phyloP scores from a whole-genome alignment of 2,329 filamentous ascomycete species.

The Verticillium dahliae region DNA sequence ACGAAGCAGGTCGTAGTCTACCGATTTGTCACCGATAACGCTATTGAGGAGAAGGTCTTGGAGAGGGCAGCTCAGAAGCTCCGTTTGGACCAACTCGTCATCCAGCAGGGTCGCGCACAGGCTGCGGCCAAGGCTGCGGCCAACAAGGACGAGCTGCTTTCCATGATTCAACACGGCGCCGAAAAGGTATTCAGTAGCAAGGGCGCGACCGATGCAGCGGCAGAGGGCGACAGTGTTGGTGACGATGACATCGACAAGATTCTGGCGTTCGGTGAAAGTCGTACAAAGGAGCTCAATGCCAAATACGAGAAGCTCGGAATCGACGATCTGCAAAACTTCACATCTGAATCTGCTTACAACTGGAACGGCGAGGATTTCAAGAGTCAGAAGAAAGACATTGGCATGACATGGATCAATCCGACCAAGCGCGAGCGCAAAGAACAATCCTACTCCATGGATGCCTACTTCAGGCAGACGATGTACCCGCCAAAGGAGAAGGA shows the following conservation, averaged over 20 bases:
- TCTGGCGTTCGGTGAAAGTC: slow-evolving; percentile 75
- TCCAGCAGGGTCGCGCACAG: slow-evolving; percentile 93
- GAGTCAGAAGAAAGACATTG: slow-evolving; percentile 84
- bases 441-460: slow-evolving; percentile 96
- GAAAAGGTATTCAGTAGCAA: slow-evolving; percentile 82
- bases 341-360: slow-evolving; percentile 93
- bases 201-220: slow-evolving; percentile 54
- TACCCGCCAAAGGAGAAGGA: slow-evolving; percentile 76
- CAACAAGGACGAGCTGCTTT: slow-evolving; percentile 91
- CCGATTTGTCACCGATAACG: slow-evolving; percentile 94
- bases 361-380: slow-evolving; percentile 99
- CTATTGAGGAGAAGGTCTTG: slow-evolving; percentile 96
- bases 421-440: slow-evolving; percentile 98
- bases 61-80: slow-evolving; percentile 96
- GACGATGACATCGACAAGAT: slow-evolving; percentile 91
- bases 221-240: slow-evolving; percentile 56
- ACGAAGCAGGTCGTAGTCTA: slow-evolving; percentile 98
- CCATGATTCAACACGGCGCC: slow-evolving; percentile 99
- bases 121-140: slow-evolving; percentile 84
- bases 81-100: slow-evolving; percentile 92
- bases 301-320: slow-evolving; percentile 96
- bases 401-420: slow-evolving; percentile 94
- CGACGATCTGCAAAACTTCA: slow-evolving; percentile 96
- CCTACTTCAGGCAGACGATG: slow-evolving; percentile 92
- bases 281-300: slow-evolving; percentile 83